Evolutionary conservation across 2,329 filamentous ascomycete species (phyloP).

Genomic region (Fusarium sp.): DNA sequence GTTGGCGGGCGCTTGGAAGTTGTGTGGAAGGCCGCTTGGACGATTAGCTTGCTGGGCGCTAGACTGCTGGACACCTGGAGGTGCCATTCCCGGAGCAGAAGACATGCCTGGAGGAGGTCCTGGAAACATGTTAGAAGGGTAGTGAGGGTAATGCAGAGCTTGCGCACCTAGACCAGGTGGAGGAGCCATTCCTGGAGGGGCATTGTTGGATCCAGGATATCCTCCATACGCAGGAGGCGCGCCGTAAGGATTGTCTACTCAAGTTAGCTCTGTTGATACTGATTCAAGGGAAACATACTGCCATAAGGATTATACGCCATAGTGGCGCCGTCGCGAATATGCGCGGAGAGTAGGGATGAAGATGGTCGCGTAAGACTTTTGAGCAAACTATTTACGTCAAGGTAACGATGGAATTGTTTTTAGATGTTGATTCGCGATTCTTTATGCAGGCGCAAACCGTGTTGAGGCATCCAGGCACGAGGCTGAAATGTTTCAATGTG

Average conservation of each 20-base stretch:
- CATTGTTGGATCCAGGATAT: constrained; percentile 68
- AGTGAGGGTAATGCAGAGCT: background rate
- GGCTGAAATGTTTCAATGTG: constrained; percentile 42
- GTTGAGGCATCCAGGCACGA: constrained; percentile 36
- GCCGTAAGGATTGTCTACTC: constrained; percentile 69
- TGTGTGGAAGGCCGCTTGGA: constrained; percentile 80
- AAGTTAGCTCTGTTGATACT: constrained; percentile 8
- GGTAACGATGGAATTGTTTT: background rate
- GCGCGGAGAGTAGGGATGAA: background rate
- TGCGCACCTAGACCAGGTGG: constrained; percentile 83
- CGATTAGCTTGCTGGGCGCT: constrained; percentile 79
- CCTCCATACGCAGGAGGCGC: constrained; percentile 77
- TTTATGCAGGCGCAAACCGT: constrained; percentile 27
- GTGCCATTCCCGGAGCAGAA: constrained; percentile 80
- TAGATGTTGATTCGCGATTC: background rate
- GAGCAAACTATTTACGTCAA: background rate
- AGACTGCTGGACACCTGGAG: constrained; percentile 79
- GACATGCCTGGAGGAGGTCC: constrained; percentile 83
- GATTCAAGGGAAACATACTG: constrained; percentile 49
- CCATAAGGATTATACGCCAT: constrained; percentile 72
- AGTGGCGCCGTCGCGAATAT: constrained; percentile 23
- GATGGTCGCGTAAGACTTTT: background rate
- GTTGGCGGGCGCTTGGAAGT: constrained; percentile 88
- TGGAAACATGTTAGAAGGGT: constrained; percentile 46
- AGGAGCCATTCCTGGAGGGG: constrained; percentile 75